Evolutionary conservation across 1,139 yeast genomes (phyloP), one percentile per base, ranked within the genome.

Genomic region (Taphrina flavorubra): DNA sequence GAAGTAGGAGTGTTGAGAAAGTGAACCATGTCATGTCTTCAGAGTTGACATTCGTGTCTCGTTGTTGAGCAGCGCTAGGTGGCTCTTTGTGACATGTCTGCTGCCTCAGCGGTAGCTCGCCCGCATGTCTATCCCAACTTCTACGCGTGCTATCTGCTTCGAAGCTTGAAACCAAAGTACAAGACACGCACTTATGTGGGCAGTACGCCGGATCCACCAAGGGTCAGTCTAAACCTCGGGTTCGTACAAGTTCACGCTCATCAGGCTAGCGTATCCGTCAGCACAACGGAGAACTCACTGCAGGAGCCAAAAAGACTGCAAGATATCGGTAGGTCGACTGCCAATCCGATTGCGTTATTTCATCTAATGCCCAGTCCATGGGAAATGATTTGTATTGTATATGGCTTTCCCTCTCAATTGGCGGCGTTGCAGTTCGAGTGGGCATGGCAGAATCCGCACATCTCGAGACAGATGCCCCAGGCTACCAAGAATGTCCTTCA

Each of bases 361-460:
- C 0, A 2, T 47, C 57, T 10, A 13, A 20, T 20, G 11, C 10
- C 13, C 53, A 77, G 92, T 62, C 96, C 96, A 0, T 90, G 96
- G 96, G 83, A 83, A 69, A 86, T 88, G 87, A 77, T 83, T 0
- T 72, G 84, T 60, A 75, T 87, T 3, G 87, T 90, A 0, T 80
- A 87, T 73, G 92, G 92, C 10, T 90, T 90, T 75, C 91, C 91
- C 0, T 85, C 86, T n/a, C 85, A 84, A 71, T 81, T 87, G 2
- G 78, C 87, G 6, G 96, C 96, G 0, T 77, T 90, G 68, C 92
- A 88, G 76, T 86, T 86, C 75, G 85, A 78, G 66, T 70, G 70
- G 47, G 72, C 58, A 10, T 55, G 70, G 70, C 70, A 69, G 46
- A 49, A 69, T 61, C 70, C 69, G 14, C 67, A 65, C 42, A 44